Percentiles rank a stretch among this genome's conserved stretches.
phyloP scores from a whole-genome alignment of 345 rosid species.

The Cardamine chenopodiifolia region DNA sequence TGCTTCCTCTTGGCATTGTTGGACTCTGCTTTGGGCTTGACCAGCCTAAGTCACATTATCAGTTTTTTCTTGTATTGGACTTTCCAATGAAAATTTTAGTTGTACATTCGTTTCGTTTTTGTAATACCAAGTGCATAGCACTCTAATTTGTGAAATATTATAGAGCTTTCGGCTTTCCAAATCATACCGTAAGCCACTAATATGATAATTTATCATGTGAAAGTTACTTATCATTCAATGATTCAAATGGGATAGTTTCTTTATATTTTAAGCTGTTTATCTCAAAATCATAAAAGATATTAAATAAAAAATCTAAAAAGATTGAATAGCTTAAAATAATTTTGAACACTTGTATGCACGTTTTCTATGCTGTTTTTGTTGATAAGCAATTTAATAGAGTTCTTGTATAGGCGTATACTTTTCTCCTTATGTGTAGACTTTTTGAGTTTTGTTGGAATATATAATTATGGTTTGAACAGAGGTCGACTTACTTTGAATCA shows the following conservation, averaged over 20 bases:
- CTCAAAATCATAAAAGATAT: not conserved
- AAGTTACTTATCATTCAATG: not conserved
- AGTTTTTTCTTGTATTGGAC: not conserved
- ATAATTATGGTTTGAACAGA: slow-evolving; percentile 37
- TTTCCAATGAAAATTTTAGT: not conserved
- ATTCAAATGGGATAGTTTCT: not conserved
- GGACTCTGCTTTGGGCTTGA: not conserved
- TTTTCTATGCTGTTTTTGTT: slow-evolving; percentile 28
- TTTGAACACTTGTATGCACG: slow-evolving; percentile 33
- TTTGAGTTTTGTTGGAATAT: slow-evolving; percentile 28
- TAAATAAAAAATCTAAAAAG: not conserved
- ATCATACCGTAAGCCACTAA: not conserved
- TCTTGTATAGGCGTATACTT: slow-evolving; percentile 27
- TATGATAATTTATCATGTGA: not conserved
- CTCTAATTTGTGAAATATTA: not conserved
- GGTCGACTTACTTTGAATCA: slow-evolving; percentile 32
- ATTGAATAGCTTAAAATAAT: not conserved
- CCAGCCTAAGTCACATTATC: slow-evolving; percentile 6
- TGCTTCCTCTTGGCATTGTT: slow-evolving; percentile 11
- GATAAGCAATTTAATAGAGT: not conserved
- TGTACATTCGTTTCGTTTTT: slow-evolving; percentile 5
- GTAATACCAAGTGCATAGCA: not conserved
- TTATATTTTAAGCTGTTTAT: not conserved
- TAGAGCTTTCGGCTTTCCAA: not conserved
- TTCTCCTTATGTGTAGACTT: slow-evolving; percentile 32